These are phyloP conservation scores for Plasmodium falciparum DNA, from an alignment of 169 alveolate species.

Conservation along the genomic window DNA sequence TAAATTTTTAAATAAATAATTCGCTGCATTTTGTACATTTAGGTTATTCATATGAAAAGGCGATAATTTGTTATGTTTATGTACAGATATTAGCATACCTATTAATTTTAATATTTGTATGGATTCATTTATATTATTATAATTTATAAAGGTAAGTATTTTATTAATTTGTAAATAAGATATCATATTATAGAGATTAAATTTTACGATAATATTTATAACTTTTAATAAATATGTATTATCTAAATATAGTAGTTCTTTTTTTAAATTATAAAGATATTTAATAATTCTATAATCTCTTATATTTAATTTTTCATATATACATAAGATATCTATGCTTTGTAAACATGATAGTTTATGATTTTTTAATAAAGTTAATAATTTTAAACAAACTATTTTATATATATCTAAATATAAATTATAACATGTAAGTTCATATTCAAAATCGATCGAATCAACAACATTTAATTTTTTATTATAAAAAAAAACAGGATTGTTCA, in stretches of 20 bases:
- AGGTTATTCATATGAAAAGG: neutral
- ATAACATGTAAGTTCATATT: conserved; percentile 21
- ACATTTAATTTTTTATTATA: neutral
- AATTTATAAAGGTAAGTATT: conserved; percentile 30
- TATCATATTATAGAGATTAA: conserved; percentile 54
- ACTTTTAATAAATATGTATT: conserved; percentile 26
- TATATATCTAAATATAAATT: conserved; percentile 59
- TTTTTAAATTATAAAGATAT: conserved; percentile 42
- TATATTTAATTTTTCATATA: conserved; percentile 62
- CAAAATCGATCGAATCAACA: neutral
- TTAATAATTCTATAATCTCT: conserved; percentile 67
- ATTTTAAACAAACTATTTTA: conserved; percentile 45
- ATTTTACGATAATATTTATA: conserved; percentile 40
- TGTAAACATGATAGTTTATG: conserved; percentile 6
- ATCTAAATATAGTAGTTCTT: conserved; percentile 28
- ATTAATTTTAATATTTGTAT: conserved; percentile 23
- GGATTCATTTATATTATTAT: conserved; percentile 50
- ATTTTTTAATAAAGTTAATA: conserved; percentile 15
- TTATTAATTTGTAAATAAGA: conserved; percentile 22
- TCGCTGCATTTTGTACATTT: conserved; percentile 27
- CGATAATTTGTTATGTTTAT: neutral
- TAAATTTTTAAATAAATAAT: conserved; percentile 49
- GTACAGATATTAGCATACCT: conserved; percentile 3
- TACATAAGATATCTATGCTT: conserved; percentile 27
- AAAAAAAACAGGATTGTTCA: too few species aligned